These are phyloP conservation scores for Erysiphe neolycopersici DNA, from an alignment of 2,329 filamentous ascomycete genomes.

Conservation along the genomic window DNA sequence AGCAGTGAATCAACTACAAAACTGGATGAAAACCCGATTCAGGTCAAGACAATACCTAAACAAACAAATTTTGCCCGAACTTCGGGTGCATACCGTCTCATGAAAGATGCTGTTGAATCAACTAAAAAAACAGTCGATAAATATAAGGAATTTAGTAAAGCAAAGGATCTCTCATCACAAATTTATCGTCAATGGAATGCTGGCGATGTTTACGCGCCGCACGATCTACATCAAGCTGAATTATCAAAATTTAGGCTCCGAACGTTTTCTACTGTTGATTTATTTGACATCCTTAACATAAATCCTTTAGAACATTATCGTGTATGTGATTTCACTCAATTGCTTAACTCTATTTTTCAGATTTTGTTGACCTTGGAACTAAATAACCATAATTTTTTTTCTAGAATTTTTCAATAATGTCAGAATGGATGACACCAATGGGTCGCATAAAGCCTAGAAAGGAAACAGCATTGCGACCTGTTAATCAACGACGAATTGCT, in stretches of 20 bases:
- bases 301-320: conserved; percentile 71
- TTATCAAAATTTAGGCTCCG: conserved; percentile 52
- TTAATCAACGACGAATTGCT: conserved; percentile 79
- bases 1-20: too few species aligned
- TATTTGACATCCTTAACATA: conserved; percentile 54
- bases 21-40: neutral
- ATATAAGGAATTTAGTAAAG: neutral
- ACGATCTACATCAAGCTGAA: conserved; percentile 56
- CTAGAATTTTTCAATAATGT: conserved; percentile 80
- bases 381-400: neutral
- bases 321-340: conserved; percentile 22
- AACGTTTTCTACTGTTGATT: conserved; percentile 31
- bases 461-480: conserved; percentile 54
- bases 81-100: neutral
- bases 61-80: neutral
- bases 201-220: conserved; percentile 76
- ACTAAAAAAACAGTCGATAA: neutral
- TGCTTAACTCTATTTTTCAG: neutral
- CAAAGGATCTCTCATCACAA: conserved; percentile 29
- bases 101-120: neutral
- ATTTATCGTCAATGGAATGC: conserved; percentile 42
- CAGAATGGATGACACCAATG: conserved; percentile 62
- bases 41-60: neutral
- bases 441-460: conserved; percentile 59
- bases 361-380: neutral